Conservation (phyloP, 805 yeast species). For the Candida glaebosa region DNA sequence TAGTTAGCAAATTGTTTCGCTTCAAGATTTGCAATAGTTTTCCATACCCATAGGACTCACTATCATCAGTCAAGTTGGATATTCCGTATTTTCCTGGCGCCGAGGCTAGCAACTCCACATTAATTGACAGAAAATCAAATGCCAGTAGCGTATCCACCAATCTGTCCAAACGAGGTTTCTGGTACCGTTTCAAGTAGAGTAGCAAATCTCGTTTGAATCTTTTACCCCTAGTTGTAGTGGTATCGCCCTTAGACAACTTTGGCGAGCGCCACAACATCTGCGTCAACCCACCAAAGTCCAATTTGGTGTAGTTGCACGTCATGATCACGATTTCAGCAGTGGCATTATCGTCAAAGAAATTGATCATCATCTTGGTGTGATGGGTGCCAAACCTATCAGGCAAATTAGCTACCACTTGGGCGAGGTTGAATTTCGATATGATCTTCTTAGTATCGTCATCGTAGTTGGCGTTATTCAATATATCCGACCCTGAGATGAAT, state of each 20-base stretch:
- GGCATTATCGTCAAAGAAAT: constrained; percentile 44
- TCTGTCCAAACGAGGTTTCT: constrained; percentile 18
- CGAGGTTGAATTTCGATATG: constrained; percentile 18
- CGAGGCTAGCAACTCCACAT: constrained; percentile 55
- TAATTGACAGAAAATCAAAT: constrained; percentile 45
- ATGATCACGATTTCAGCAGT: constrained; percentile 51
- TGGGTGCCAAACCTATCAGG: constrained; percentile 44
- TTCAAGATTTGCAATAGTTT: constrained; percentile 40
- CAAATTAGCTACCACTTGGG: constrained; percentile 29
- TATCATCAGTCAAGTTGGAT: constrained; percentile 8
- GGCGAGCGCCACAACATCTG: constrained; percentile 70
- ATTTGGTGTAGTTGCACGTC: constrained; percentile 54
- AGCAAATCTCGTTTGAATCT: constrained; percentile 46
- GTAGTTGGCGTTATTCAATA: constrained; percentile 9
- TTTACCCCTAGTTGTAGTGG: constrained; percentile 9
- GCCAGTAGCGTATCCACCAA: constrained; percentile 25
- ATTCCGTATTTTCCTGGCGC: constrained; percentile 42
- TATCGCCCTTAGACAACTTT: constrained; percentile 15
- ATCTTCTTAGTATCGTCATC: constrained; percentile 13
- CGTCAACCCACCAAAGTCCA: constrained; percentile 56
- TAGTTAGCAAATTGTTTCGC: constrained; percentile 27
- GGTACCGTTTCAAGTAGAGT: constrained; percentile 45
- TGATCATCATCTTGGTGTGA: constrained; percentile 68
- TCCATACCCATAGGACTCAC: constrained; percentile 46
- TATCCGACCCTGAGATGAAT: constrained; percentile 27